These are phyloP conservation scores for Heritiera fomes DNA, from an alignment of 345 rosid species.

Conservation along the genomic window DNA sequence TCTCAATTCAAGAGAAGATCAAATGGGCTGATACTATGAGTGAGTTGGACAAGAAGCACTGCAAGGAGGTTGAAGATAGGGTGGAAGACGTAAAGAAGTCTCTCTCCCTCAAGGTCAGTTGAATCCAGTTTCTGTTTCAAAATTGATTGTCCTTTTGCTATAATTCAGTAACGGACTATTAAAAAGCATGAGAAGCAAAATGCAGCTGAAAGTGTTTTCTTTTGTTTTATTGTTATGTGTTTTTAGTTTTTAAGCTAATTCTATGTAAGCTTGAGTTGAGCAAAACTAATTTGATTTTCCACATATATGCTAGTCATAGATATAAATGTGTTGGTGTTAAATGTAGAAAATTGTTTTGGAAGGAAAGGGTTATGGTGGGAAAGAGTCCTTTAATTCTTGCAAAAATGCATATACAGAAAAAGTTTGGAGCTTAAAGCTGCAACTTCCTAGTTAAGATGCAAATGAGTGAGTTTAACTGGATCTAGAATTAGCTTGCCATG, in stretches of 20 bases:
- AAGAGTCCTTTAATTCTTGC: constrained; percentile 3
- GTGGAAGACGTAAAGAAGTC: constrained; percentile 83
- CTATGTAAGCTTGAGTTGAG: not conserved
- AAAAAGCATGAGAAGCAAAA: not conserved
- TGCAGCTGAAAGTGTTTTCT: not conserved
- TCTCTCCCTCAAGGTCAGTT: constrained; percentile 85
- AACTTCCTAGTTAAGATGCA: not conserved
- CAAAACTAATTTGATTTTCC: not conserved
- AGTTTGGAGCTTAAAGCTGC: not conserved
- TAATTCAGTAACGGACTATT: not conserved
- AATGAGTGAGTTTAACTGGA: constrained; percentile 1
- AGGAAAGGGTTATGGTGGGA: not conserved
- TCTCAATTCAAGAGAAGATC: constrained; percentile 89
- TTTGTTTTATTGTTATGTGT: not conserved
- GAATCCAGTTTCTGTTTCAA: constrained; percentile 41
- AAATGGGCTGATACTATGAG: constrained; percentile 98
- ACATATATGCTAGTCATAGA: not conserved
- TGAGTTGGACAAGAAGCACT: constrained; percentile 78
- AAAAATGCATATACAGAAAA: not conserved
- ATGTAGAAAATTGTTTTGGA: not conserved
- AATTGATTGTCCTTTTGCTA: not conserved
- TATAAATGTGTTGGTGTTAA: not conserved
- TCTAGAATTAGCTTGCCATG: constrained; percentile 14
- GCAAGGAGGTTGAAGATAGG: constrained; percentile 76
- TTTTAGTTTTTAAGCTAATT: not conserved